Conservation (phyloP, 306 rosid genomes). For the Betula pendula region DNA sequence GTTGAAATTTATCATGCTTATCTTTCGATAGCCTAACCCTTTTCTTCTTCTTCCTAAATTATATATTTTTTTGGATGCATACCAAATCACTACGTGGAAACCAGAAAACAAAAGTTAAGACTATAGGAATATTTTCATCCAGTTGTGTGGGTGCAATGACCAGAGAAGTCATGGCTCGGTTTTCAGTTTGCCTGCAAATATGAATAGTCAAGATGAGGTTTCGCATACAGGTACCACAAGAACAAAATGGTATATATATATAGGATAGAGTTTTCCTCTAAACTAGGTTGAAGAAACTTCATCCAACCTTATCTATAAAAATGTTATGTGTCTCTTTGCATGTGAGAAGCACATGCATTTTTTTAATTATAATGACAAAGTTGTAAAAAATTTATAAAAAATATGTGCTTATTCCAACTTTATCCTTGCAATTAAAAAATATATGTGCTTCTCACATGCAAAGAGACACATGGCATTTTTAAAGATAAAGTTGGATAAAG, state of each 20-base stretch:
- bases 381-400: too few species aligned
- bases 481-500: too few species aligned
- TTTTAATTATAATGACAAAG: too few species aligned
- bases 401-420: too few species aligned
- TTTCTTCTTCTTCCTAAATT: slow-evolving; percentile 1
- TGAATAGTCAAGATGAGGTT: slow-evolving; percentile 21
- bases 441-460: too few species aligned
- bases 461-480: too few species aligned
- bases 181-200: slow-evolving; percentile 12
- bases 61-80: slow-evolving; percentile 33
- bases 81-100: slow-evolving; percentile 22
- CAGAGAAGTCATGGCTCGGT: slow-evolving; percentile 12
- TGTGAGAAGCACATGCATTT: too few species aligned
- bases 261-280: too few species aligned
- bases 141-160: slow-evolving; percentile 10
- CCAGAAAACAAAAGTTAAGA: not conserved
- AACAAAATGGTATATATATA: not conserved
- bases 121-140: slow-evolving; percentile 1
- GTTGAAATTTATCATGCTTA: not conserved
- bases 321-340: too few species aligned
- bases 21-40: not conserved
- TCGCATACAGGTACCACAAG: slow-evolving; percentile 19
- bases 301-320: too few species aligned
- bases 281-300: too few species aligned
- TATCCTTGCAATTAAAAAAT: too few species aligned